Conservation (phyloP, 2,329 filamentous ascomycete species). For the Colletotrichum falcatum region DNA sequence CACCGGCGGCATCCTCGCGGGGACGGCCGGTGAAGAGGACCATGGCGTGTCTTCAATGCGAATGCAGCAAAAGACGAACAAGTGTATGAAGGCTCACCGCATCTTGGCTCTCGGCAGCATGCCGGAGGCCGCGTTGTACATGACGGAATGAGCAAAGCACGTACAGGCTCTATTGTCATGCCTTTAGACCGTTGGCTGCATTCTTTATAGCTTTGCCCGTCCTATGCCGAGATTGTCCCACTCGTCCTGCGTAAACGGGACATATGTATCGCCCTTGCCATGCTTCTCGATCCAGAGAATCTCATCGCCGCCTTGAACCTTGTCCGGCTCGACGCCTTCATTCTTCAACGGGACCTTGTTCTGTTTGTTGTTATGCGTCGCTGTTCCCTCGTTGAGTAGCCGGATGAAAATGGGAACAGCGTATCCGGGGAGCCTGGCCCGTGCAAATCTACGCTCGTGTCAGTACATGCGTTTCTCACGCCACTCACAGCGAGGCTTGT, state of each 20-base stretch:
- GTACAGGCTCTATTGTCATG: background rate
- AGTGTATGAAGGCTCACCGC: background rate
- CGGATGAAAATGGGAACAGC: conserved; percentile 81
- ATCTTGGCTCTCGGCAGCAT: background rate
- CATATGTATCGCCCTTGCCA: conserved; percentile 66
- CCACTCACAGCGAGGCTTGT: conserved; percentile 35
- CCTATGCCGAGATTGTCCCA: conserved; percentile 57
- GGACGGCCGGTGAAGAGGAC: background rate
- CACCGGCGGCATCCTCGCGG: background rate
- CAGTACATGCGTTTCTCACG: background rate
- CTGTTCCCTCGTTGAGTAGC: conserved; percentile 66
- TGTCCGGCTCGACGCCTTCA: conserved; percentile 31
- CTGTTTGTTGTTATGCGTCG: conserved; percentile 81
- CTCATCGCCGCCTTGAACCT: conserved; percentile 50
- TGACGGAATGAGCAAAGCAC: too few relatives aligned
- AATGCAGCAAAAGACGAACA: background rate
- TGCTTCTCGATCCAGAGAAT: conserved; percentile 66
- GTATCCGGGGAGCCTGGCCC: conserved; percentile 74
- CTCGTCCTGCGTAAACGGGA: conserved; percentile 68
- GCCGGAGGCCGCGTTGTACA: too few relatives aligned
- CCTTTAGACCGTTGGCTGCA: background rate
- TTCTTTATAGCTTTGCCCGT: conserved; percentile 23
- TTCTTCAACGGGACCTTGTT: conserved; percentile 75
- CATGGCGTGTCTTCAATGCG: background rate
- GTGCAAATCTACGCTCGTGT: conserved; percentile 57